These are phyloP conservation scores for Styphnolobium japonicum DNA, from an alignment of 306 rosid species.

Conservation along the genomic window DNA sequence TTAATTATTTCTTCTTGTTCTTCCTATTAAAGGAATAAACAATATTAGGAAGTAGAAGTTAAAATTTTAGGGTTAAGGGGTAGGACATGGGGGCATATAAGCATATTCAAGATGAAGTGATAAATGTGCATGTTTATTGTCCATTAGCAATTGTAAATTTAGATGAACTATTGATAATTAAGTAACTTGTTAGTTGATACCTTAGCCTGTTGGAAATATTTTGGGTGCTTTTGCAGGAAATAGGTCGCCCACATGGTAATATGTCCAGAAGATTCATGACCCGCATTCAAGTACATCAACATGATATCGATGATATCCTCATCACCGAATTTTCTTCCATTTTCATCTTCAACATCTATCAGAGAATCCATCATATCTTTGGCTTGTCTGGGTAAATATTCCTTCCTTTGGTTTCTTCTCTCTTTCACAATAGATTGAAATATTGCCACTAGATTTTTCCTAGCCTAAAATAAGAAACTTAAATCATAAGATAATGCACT, in stretches of 20 bases:
- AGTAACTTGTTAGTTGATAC: slow-evolving; percentile 30
- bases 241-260: slow-evolving; percentile 72
- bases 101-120: background rate
- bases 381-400: background rate
- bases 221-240: slow-evolving; percentile 49
- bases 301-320: slow-evolving; percentile 76
- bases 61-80: background rate
- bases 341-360: slow-evolving; percentile 64
- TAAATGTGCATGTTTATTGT: background rate
- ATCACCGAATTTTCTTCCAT: slow-evolving; percentile 58
- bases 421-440: slow-evolving; percentile 56
- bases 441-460: slow-evolving; percentile 42
- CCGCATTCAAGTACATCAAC: slow-evolving; percentile 87
- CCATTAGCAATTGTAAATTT: background rate
- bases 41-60: background rate
- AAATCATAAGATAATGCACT: background rate
- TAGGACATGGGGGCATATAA: background rate
- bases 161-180: background rate
- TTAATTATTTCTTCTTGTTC: slow-evolving; percentile 55
- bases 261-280: slow-evolving; percentile 94
- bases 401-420: slow-evolving; percentile 36
- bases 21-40: slow-evolving; percentile 25
- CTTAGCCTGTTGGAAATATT: slow-evolving; percentile 67
- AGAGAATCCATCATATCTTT: slow-evolving; percentile 88
- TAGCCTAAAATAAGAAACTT: slow-evolving; percentile 41